Evolutionary conservation across 2,329 filamentous ascomycete genomes (phyloP).

Genomic region (Colletotrichum sansevieriae): DNA sequence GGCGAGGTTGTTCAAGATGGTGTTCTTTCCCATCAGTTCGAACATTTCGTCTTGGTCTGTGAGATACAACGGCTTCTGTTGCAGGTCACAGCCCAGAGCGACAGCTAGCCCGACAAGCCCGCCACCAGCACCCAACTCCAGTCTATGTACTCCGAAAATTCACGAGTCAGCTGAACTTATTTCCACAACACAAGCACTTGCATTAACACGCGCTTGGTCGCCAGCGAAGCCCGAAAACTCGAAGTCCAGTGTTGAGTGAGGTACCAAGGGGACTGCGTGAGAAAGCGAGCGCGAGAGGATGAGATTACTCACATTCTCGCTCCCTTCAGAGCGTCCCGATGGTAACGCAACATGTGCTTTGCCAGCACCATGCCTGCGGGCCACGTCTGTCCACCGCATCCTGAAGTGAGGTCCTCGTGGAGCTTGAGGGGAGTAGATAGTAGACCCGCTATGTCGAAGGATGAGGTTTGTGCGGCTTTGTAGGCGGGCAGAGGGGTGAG

Average conservation of each 20-base stretch:
- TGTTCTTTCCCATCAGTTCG: slow-evolving; percentile 87
- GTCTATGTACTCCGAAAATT: slow-evolving; percentile 60
- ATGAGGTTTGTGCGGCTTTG: slow-evolving; percentile 66
- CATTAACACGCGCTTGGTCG: neutral
- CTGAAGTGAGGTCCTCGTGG: slow-evolving; percentile 86
- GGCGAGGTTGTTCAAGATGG: slow-evolving; percentile 80
- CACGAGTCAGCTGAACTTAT: slow-evolving; percentile 29
- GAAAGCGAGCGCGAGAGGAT: neutral
- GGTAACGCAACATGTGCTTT: slow-evolving; percentile 85
- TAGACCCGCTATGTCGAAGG: slow-evolving; percentile 78
- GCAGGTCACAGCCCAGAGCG: slow-evolving; percentile 62
- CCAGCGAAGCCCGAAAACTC: neutral
- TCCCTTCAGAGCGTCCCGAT: slow-evolving; percentile 70
- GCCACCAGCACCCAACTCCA: slow-evolving; percentile 93
- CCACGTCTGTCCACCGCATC: slow-evolving; percentile 95
- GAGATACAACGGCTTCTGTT: slow-evolving; percentile 72
- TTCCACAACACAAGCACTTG: neutral
- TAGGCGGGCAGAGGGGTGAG: slow-evolving; percentile 71
- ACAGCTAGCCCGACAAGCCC: slow-evolving; percentile 83
- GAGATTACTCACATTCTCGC: slow-evolving; percentile 77
- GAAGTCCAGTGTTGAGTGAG: neutral
- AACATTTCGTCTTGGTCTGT: slow-evolving; percentile 93
- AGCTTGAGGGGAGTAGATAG: slow-evolving; percentile 78
- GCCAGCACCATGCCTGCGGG: slow-evolving; percentile 91
- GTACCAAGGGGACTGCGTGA: neutral